Evolutionary conservation across 306 rosid genomes (phyloP).

Genomic region (Elaeagnus macrophylla): DNA sequence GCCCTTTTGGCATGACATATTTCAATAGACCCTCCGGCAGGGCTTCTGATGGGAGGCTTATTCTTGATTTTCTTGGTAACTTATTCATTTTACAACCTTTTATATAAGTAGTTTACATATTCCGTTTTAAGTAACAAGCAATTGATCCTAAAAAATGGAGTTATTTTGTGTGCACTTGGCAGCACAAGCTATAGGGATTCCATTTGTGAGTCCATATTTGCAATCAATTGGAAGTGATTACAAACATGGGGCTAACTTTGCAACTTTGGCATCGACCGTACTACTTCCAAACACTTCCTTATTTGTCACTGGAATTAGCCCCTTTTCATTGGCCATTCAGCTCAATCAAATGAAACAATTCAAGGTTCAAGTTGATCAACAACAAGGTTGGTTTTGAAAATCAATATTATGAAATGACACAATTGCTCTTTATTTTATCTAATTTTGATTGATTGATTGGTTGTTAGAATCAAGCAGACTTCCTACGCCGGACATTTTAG

Average conservation of each 20-base stretch:
- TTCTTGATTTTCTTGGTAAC: slow-evolving; percentile 70
- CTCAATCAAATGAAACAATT: slow-evolving; percentile 67
- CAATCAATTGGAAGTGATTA: slow-evolving; percentile 57
- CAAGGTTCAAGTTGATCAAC: slow-evolving; percentile 46
- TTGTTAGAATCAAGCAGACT: slow-evolving; percentile 33
- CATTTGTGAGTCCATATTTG: slow-evolving; percentile 67
- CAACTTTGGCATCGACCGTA: slow-evolving; percentile 67
- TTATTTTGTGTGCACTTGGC: slow-evolving; percentile 15
- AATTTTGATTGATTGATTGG: neutral
- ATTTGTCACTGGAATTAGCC: slow-evolving; percentile 57
- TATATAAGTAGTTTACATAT: too few relatives aligned
- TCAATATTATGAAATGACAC: too few relatives aligned
- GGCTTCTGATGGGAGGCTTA: slow-evolving; percentile 75
- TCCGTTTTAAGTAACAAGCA: too few relatives aligned
- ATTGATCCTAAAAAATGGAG: too few relatives aligned
- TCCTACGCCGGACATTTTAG: slow-evolving; percentile 52
- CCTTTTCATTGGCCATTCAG: slow-evolving; percentile 68
- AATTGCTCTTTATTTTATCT: neutral
- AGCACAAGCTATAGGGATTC: slow-evolving; percentile 63
- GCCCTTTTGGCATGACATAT: slow-evolving; percentile 57
- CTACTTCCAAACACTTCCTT: slow-evolving; percentile 51
- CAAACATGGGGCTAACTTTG: slow-evolving; percentile 63
- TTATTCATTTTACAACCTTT: neutral
- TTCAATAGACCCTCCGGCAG: slow-evolving; percentile 65
- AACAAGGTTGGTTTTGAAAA: slow-evolving; percentile 22